Conservation (phyloP, 225 moss, liverwort and hornwort species). For the Bryum argenteum region DNA sequence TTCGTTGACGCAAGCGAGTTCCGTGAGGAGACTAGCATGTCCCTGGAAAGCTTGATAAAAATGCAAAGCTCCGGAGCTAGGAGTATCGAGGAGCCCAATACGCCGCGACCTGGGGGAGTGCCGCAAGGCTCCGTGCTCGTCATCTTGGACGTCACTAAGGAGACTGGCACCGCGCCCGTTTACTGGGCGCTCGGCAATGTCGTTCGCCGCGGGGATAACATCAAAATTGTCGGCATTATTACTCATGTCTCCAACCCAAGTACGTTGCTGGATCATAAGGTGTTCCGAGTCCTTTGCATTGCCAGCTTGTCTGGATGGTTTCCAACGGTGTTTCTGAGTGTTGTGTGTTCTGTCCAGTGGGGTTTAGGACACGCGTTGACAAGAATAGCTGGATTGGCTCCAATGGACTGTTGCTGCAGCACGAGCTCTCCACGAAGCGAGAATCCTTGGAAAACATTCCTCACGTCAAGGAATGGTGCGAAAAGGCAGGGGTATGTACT, state of each 20-base stretch:
- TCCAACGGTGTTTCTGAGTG: conserved; percentile 1
- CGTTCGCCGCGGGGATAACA: conserved; percentile 49
- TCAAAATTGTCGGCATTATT: conserved; percentile 56
- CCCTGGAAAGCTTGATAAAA: conserved; percentile 46
- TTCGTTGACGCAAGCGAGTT: conserved; percentile 21
- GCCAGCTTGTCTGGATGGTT: neutral
- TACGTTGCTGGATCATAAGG: conserved; percentile 4
- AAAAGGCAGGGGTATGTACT: conserved; percentile 52
- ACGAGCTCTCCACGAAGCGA: conserved; percentile 38
- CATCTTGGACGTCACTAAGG: conserved; percentile 49
- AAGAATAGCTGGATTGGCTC: conserved; percentile 51
- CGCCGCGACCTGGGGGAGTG: conserved; percentile 53
- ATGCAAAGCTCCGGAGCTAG: conserved; percentile 55
- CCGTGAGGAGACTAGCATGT: conserved; percentile 32
- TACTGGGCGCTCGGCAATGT: conserved; percentile 64
- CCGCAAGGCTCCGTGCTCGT: conserved; percentile 59
- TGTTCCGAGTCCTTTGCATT: neutral
- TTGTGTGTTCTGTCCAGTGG: conserved; percentile 36
- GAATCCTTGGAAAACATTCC: conserved; percentile 32
- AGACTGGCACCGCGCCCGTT: conserved; percentile 34
- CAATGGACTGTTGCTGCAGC: conserved; percentile 36
- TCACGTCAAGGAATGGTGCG: conserved; percentile 60
- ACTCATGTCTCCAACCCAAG: conserved; percentile 49
- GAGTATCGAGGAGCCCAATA: conserved; percentile 53
- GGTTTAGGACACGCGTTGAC: conserved; percentile 52